Evolutionary conservation across 345 rosid species (phyloP), one percentile per base, ranked within the genome.

Genomic region (Citrus maxima): DNA sequence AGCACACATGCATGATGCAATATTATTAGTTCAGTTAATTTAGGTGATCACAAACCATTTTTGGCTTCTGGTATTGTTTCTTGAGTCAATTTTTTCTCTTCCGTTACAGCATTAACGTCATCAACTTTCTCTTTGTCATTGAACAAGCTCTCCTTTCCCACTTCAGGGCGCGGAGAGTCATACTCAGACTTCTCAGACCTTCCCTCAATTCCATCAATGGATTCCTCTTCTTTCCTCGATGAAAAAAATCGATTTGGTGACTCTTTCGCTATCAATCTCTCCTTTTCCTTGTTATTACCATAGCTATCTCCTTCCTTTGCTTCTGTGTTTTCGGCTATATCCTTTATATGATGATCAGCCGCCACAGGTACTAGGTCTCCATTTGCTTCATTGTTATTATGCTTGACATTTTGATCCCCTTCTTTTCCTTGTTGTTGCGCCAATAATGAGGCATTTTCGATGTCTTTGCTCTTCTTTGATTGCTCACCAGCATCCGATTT

Each of bases 191-290:
- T 70, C 54, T 79, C 82, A 30, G 81, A 82, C 28, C 32, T 77
- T 54, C 46, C 80, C 7, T 81, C 82, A 46, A 55, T 70, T 28
- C 80, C 82, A 27, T 76, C 82, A 25, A 77, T 7, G 21, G 79
- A 63, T 56, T 84, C 87, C 40, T 82, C 87, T 40, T 80, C 86
- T 74, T 80, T 84, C 42, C 86, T 80, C 16, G 83, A 77, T 0
- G 89, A 87, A 79, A 80, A 86, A 19, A 40, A 82, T 27, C 22
- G 75, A 67, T 69, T 76, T 0, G 80, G 84, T 0, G 82, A 81
- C 19, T 83, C 85, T 5, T 25, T 72, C 5, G 88, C 66, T 32
- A 79, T 6, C 38, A 84, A 73, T 38, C 58, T 80, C 40, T 21
- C 75, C 82, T 72, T 35, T 12, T 12, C 34, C 37, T 58, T 63